These are phyloP conservation scores for Phialocephala subalpina DNA, from an alignment of 2,329 filamentous ascomycete species.

Conservation along the genomic window DNA sequence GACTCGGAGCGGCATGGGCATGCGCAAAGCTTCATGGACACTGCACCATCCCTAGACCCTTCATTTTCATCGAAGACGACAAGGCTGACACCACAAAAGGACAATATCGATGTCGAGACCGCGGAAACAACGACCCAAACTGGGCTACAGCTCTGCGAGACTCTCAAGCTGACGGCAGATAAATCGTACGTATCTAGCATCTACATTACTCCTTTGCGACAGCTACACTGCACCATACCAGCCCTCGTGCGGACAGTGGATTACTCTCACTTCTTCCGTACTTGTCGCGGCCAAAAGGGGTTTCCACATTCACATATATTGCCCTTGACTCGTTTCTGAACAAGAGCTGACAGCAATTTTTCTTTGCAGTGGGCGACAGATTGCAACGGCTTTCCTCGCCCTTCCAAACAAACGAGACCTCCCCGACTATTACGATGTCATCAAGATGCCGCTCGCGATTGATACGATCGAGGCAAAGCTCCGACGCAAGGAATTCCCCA, in stretches of 20 bases:
- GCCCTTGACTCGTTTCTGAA: background rate
- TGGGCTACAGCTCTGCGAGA: constrained; percentile 77
- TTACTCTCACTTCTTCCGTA: background rate
- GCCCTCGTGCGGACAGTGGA: constrained; percentile 2
- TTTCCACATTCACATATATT: background rate
- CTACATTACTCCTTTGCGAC: constrained; percentile 8
- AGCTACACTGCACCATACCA: background rate
- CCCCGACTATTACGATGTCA: constrained; percentile 80
- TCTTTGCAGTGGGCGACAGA: constrained; percentile 68
- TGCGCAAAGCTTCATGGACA: constrained; percentile 31
- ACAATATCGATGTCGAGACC: constrained; percentile 58
- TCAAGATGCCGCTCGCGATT: constrained; percentile 81
- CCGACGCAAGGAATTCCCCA: constrained; percentile 71
- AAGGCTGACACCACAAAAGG: constrained; percentile 42
- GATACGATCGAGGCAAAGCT: constrained; percentile 80
- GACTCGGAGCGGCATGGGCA: constrained; percentile 31
- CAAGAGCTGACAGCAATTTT: background rate
- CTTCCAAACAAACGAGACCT: constrained; percentile 71
- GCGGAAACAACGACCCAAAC: constrained; percentile 73
- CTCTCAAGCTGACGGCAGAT: constrained; percentile 78
- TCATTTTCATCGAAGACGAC: constrained; percentile 28
- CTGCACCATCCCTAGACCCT: constrained; percentile 30
- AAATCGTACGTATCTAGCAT: constrained; percentile 70
- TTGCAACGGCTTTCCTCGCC: constrained; percentile 78
- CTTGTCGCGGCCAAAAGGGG: constrained; percentile 2